Base-by-base conservation (phyloP, 768 basidiomycete species). In the Clathrus columnatus region DNA sequence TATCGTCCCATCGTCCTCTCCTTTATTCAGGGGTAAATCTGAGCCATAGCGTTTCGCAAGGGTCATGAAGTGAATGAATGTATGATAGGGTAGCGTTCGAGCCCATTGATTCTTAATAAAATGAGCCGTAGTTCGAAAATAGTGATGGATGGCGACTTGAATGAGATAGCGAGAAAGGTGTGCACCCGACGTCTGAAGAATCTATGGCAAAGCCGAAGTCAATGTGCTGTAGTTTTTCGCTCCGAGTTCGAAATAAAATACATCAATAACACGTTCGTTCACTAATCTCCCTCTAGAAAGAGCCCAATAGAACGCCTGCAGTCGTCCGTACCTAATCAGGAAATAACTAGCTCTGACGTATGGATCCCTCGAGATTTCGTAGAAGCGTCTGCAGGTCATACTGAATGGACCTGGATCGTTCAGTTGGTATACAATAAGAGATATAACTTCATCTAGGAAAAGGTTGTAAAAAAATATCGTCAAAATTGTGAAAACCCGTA, bases 321-420 rank as follows among this genome's bases (percentile, higher is more conserved):
- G 32, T 10, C 45, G 73, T 23, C 87, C 87, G 69, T 86, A 81
- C 61, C 86, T 84, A 60, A 74, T 69, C 61, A 90, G 78, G 68
- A 90, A 89, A 69, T 89, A 90, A 64, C 79, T 79, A 7, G 87
- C 85, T 60, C 85, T 78, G 60, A 86, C 80, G 65, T 87, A 88
- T 56, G 85, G 78, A 69, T 85, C 85, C 67, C 76, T 77, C 10
- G 84, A 81, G 69, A 89, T 80, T 10, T 70, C 64, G 61, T 81
- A 65, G 63, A 82, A 76, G 57, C 83, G 83, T 61, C 73, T 80
- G 28, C 77, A 84, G 47, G 76, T 69, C 52, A 75, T 74, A 5
- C 77, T 77, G 63, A 90, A 72, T 23, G 78, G 65, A 48, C 74
- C 73, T 36, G 87, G 87, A 68, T 84, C 80, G 61, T 75, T 69